These are phyloP conservation scores for Claviceps sp. DNA, from an alignment of 2,329 filamentous ascomycete species.

Conservation along the genomic window DNA sequence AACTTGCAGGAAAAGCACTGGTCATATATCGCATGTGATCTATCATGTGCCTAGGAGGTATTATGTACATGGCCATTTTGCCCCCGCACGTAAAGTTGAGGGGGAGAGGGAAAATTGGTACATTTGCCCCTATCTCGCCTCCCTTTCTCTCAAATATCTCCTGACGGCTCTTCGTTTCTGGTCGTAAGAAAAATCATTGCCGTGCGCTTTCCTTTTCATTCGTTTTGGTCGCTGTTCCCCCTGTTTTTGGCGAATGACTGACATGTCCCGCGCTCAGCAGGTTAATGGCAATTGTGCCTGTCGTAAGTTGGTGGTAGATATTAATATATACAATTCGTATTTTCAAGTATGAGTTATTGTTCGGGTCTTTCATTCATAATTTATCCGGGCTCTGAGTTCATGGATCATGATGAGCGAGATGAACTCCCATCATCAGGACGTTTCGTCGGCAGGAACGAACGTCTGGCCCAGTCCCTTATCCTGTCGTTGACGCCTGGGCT, in stretches of 20 bases:
- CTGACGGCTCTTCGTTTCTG: too few species aligned
- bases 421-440: conserved; percentile 7
- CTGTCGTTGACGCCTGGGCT: conserved; percentile 16
- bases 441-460: conserved; percentile 15
- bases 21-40: too few species aligned
- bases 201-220: neutral
- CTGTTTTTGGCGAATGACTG: neutral
- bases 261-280: neutral
- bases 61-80: neutral
- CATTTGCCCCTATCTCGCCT: too few species aligned
- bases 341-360: too few species aligned
- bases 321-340: too few species aligned
- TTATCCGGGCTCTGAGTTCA: neutral
- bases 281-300: too few species aligned
- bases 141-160: too few species aligned
- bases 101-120: too few species aligned
- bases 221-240: neutral
- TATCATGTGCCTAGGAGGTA: neutral
- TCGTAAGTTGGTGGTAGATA: too few species aligned
- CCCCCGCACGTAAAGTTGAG: too few species aligned
- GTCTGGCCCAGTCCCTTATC: conserved; percentile 21
- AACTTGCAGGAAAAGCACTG: neutral
- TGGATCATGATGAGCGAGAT: neutral
- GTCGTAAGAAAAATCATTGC: too few species aligned
- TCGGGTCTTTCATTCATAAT: neutral